Percentiles rank a stretch among this genome's conserved stretches.
Evolutionary conservation across 2,329 filamentous ascomycete species (phyloP).

Genomic region (Passalora sequoiae): DNA sequence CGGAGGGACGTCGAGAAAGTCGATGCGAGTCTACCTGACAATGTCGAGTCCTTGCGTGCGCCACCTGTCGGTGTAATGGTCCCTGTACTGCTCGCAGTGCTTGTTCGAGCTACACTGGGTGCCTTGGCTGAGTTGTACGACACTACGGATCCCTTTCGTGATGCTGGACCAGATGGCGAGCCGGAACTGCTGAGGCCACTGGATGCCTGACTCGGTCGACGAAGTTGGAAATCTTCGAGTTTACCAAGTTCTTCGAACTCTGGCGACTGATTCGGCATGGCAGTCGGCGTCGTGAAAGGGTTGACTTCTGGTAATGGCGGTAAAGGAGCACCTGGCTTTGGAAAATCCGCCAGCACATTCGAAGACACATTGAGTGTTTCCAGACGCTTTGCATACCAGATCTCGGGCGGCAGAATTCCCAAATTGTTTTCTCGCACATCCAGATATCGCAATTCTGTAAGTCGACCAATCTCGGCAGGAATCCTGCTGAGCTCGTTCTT

Average conservation of each 20-base stretch:
- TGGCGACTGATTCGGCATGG: conserved; percentile 45
- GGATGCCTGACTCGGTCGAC: conserved; percentile 81
- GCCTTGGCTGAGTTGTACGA: conserved; percentile 68
- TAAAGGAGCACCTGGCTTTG: conserved; percentile 70
- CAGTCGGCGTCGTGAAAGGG: conserved; percentile 41
- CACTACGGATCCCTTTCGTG: conserved; percentile 75
- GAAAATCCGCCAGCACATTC: conserved; percentile 85
- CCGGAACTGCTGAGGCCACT: conserved; percentile 58
- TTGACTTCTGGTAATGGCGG: conserved; percentile 33
- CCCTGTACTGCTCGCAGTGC: conserved; percentile 62
- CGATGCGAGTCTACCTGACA: conserved; percentile 71
- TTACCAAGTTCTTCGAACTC: conserved; percentile 74
- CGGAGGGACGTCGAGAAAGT: conserved; percentile 85
- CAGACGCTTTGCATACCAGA: conserved; percentile 91
- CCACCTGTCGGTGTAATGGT: conserved; percentile 54
- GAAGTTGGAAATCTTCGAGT: conserved; percentile 56
- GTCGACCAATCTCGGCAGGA: conserved; percentile 79
- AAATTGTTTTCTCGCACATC: conserved; percentile 94
- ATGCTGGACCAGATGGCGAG: conserved; percentile 32
- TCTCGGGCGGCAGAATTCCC: conserved; percentile 76
- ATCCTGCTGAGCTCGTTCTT: conserved; percentile 82
- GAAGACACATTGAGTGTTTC: conserved; percentile 94
- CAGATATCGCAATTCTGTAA: conserved; percentile 76
- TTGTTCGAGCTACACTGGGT: conserved; percentile 55
- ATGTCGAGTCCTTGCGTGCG: conserved; percentile 78